Evolutionary conservation across 345 rosid genomes (phyloP).

Genomic region (Linum tenue): DNA sequence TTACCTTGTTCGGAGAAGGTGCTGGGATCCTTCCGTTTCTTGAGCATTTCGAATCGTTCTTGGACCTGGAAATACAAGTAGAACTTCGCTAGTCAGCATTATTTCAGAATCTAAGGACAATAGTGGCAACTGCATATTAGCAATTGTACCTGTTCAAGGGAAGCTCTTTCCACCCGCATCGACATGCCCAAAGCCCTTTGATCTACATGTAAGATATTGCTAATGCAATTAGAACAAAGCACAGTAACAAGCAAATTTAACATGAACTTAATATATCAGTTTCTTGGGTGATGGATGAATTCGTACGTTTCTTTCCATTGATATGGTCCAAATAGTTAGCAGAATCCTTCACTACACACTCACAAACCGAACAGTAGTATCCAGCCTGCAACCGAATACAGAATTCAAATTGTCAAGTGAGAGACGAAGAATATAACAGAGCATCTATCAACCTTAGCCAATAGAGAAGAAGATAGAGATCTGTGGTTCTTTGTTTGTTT

Average conservation of each 20-base stretch:
- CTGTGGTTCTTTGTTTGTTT: too few species aligned
- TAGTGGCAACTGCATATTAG: background rate
- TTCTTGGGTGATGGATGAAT: background rate
- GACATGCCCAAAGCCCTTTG: slow-evolving; percentile 99
- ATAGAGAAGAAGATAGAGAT: too few species aligned
- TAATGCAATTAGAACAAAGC: slow-evolving; percentile 7
- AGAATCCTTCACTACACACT: slow-evolving; percentile 96
- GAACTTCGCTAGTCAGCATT: background rate
- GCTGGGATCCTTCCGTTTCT: slow-evolving; percentile 78
- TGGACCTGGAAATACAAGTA: slow-evolving; percentile 48
- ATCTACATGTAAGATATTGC: slow-evolving; percentile 37
- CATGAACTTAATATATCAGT: background rate
- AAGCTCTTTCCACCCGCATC: slow-evolving; percentile 90
- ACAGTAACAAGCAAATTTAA: background rate
- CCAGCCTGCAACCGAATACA: slow-evolving; percentile 6
- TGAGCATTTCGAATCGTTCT: slow-evolving; percentile 70
- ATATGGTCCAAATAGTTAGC: slow-evolving; percentile 99
- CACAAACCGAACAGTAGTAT: slow-evolving; percentile 50
- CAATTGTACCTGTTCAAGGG: slow-evolving; percentile 61
- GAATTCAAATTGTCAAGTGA: background rate
- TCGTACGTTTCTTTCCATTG: slow-evolving; percentile 95
- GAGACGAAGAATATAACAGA: background rate
- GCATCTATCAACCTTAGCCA: background rate
- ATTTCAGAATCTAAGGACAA: background rate
- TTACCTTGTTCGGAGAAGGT: slow-evolving; percentile 87